phyloP scores from a whole-genome alignment of 164 flowering plant species.

The Piper longum region DNA sequence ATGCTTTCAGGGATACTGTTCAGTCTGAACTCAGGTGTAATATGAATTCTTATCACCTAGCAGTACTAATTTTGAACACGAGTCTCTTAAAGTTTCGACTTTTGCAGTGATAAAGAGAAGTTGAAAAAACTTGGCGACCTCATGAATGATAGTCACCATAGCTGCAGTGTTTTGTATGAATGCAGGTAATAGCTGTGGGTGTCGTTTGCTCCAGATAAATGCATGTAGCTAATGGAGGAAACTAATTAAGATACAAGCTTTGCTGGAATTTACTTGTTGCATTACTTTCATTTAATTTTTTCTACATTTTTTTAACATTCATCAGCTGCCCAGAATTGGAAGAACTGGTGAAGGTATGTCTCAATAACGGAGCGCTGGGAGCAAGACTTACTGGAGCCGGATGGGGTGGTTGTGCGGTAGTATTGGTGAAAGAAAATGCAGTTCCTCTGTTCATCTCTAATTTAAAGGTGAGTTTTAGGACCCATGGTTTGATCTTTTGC shows the following conservation, averaged over 20 bases:
- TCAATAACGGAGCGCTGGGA: constrained; percentile 75
- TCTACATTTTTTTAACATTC: neutral
- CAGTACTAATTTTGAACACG: no score
- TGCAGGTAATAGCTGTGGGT: constrained; percentile 45
- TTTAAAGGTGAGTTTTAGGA: constrained; percentile 38
- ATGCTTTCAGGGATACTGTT: constrained; percentile 82
- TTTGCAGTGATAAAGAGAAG: constrained; percentile 69
- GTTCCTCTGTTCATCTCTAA: constrained; percentile 60
- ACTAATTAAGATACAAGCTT: neutral
- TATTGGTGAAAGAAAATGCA: constrained; percentile 59
- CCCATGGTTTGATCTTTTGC: neutral
- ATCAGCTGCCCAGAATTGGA: constrained; percentile 89
- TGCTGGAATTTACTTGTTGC: neutral
- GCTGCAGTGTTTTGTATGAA: constrained; percentile 80
- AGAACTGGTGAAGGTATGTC: constrained; percentile 65
- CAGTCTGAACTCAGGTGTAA: constrained; percentile 51
- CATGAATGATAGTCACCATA: constrained; percentile 90
- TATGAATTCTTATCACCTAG: neutral
- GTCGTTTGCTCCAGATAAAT: neutral
- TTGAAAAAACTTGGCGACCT: constrained; percentile 81
- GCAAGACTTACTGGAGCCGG: constrained; percentile 99
- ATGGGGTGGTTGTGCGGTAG: constrained; percentile 98
- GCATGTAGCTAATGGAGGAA: neutral
- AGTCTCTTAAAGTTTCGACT: neutral
- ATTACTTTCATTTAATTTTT: neutral